Evolutionary conservation across 2,329 filamentous ascomycete species (phyloP), one percentile per base, ranked within the genome.

Genomic region (Plectosphaerella sp.): DNA sequence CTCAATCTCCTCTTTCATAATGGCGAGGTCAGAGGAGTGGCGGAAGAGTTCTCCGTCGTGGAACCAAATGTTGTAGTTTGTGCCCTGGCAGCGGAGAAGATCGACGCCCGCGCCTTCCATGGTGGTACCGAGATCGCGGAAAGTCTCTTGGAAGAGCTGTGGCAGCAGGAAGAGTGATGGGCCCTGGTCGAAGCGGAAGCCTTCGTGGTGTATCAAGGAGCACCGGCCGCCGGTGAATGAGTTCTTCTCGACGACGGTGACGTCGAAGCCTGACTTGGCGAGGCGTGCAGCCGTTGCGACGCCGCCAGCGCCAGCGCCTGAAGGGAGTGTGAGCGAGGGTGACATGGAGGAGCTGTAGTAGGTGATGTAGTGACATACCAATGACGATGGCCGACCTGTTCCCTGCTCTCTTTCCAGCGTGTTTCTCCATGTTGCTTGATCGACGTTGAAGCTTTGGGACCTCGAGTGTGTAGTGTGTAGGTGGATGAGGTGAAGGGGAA

Each of bases 221-320:
- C 87, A 91, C 51, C 88, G 75, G 4, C 88, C 88, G 45, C 88
- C 88, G 0, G 83, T 85, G 64, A 88, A 88, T 52, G 72, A 71
- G 62, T 91, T 90, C 73, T 90, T 90, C 67, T 91, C 88, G n/a
- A 91, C 70, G 2, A 91, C 84, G 0, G 86, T 90, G n/a, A 91
- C 87, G 35, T 76, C 66, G 64, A 86, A 84, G 39, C 87, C 88
- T 2, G 86, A 79, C 62, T 85, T 86, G 48, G 86, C 84, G 11
- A 91, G 79, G 45, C 87, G 82, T 2, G 87, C 87, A 52, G 88
- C 85, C 2, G 83, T 83, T n/a, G 85, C 80, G 42, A 89, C 81
- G 53, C 87, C 87, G 48, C 87, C 88, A 45, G 83, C 82, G 54
- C 88, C 88, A 28, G 87, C 86, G 57, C 87, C 86, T 77, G 65